A percentile compares a stretch with the other conserved stretches of the same genome.
Evolutionary conservation across 2,329 filamentous ascomycete species (phyloP).

Genomic region (Zymoseptoria brevis): DNA sequence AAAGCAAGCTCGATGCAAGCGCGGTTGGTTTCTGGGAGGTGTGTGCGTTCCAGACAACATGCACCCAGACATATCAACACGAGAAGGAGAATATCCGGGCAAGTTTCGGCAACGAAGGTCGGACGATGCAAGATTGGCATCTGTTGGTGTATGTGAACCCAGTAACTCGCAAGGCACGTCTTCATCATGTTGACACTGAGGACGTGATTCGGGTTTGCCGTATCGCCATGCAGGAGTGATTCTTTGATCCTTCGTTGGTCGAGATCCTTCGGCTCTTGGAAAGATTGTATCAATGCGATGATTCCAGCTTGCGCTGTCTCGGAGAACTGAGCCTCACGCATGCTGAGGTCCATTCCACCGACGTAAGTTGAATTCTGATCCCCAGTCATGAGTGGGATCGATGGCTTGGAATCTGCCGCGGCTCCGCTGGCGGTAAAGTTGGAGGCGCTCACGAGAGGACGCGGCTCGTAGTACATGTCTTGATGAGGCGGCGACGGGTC

Average conservation of each 20-base stretch:
- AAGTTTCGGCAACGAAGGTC: constrained; percentile 82
- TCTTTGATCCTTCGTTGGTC: constrained; percentile 68
- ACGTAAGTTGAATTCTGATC: constrained; percentile 7
- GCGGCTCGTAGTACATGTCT: constrained; percentile 15
- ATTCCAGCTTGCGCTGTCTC: constrained; percentile 75
- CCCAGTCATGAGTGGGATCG: background rate
- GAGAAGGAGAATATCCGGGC: constrained; percentile 74
- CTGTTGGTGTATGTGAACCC: constrained; percentile 90
- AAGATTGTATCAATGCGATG: constrained; percentile 69
- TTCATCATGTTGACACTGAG: constrained; percentile 93
- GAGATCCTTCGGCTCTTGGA: constrained; percentile 71
- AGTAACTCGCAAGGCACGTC: constrained; percentile 85
- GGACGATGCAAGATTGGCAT: constrained; percentile 91
- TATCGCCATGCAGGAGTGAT: constrained; percentile 68
- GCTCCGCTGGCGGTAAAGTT: background rate
- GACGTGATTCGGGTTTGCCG: constrained; percentile 52
- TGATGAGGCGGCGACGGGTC: constrained; percentile 18
- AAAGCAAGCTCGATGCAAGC: constrained; percentile 77
- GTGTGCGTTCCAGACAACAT: constrained; percentile 75
- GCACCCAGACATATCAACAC: constrained; percentile 90
- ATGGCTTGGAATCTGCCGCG: background rate
- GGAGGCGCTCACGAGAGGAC: constrained; percentile 5
- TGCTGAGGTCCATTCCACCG: constrained; percentile 58
- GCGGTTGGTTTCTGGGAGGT: constrained; percentile 64
- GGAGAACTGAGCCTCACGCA: constrained; percentile 72